phyloP scores from a whole-genome alignment of 345 rosid genomes.

The Linum usitatissimum region DNA sequence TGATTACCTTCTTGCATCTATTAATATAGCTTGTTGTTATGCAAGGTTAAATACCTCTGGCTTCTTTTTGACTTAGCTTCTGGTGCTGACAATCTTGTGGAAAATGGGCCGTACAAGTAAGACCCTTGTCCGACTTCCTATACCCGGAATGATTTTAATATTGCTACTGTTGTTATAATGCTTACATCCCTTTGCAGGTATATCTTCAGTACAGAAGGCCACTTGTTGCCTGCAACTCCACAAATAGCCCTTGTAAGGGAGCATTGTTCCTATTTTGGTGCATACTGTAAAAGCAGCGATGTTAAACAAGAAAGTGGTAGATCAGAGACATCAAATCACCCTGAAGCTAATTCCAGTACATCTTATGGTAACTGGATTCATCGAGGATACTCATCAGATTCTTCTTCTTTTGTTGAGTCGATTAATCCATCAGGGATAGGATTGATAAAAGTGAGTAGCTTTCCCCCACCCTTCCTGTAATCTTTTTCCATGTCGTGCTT shows the following conservation, averaged over 20 bases:
- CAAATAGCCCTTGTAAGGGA: constrained; percentile 76
- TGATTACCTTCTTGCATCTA: not conserved
- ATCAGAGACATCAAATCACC: constrained; percentile 23
- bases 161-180: not conserved
- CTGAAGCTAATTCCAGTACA: constrained; percentile 33
- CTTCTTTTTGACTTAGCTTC: constrained; percentile 92
- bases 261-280: constrained; percentile 81
- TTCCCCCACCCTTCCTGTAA: not conserved
- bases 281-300: constrained; percentile 50
- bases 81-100: constrained; percentile 83
- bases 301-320: constrained; percentile 24
- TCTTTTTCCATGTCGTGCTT: not conserved
- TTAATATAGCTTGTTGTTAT: constrained; percentile 7
- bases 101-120: constrained; percentile 98
- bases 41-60: constrained; percentile 90
- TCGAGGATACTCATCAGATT: constrained; percentile 16
- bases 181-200: constrained; percentile 36
- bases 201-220: constrained; percentile 90
- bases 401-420: constrained; percentile 36
- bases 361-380: constrained; percentile 24
- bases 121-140: constrained; percentile 9
- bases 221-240: constrained; percentile 76
- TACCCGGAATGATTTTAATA: not conserved
- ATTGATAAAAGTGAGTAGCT: constrained; percentile 56
- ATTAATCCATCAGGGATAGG: constrained; percentile 52